Evolutionary conservation across 768 basidiomycete genomes (phyloP).

Genomic region (Amanita subjunquillea): DNA sequence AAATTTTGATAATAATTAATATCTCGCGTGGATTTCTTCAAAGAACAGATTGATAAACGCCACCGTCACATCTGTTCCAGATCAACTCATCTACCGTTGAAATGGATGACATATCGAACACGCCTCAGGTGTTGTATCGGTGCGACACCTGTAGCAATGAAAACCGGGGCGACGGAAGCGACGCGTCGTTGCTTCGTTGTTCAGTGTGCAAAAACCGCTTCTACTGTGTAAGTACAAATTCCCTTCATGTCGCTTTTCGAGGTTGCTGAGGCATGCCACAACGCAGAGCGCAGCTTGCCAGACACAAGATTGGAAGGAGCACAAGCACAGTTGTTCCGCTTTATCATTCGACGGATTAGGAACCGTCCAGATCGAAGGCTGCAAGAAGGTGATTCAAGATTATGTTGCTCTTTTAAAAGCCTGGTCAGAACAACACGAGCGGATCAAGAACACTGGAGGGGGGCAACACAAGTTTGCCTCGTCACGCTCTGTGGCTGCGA

Average conservation of each 20-base stretch:
- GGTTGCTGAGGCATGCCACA: neutral
- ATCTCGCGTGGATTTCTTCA: neutral
- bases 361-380: neutral
- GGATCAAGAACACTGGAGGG: neutral
- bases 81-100: neutral
- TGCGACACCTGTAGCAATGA: slow-evolving; percentile 2
- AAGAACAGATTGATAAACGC: neutral
- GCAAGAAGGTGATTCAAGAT: neutral
- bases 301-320: slow-evolving; percentile 5
- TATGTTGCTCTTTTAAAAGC: neutral
- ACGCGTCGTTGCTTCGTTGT: slow-evolving; percentile 2
- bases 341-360: neutral
- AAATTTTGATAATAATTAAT: neutral
- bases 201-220: slow-evolving; percentile 5
- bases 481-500: neutral
- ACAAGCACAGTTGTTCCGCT: slow-evolving; percentile 1
- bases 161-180: neutral
- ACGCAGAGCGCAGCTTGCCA: slow-evolving; percentile 1
- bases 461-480: neutral
- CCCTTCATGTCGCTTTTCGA: neutral
- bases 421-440: neutral
- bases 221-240: neutral
- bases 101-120: neutral
- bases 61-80: neutral
- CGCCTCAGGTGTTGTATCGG: neutral